Conservation (phyloP, 306 rosid genomes). For the Citrullus amarus region DNA sequence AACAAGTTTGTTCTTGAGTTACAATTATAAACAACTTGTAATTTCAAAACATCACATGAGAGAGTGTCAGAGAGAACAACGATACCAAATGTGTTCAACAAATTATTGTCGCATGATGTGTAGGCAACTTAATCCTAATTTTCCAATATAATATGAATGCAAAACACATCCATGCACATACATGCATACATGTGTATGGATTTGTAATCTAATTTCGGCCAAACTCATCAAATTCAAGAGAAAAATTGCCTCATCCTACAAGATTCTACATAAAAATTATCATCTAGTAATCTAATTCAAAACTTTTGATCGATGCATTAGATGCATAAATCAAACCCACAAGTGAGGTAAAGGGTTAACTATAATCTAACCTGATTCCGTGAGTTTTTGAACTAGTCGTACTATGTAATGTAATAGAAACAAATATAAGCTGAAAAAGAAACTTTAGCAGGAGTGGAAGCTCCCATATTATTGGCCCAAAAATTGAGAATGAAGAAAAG, state of each 20-base stretch:
- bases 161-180: not conserved
- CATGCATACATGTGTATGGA: not conserved
- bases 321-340: not conserved
- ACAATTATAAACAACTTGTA: not conserved
- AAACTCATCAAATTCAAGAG: not conserved
- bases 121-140: not conserved
- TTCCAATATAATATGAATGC: not conserved
- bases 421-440: not conserved
- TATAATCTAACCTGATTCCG: not conserved
- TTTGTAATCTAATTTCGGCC: not conserved
- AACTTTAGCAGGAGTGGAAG: not conserved
- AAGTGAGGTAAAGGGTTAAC: not conserved
- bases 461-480: not conserved
- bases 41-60: not conserved
- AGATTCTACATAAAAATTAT: not conserved
- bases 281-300: not conserved
- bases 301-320: not conserved
- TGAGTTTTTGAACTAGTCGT: no score
- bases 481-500: not conserved
- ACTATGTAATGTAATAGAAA: no score
- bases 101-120: not conserved
- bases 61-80: not conserved
- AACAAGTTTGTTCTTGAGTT: not conserved
- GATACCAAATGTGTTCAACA: not conserved
- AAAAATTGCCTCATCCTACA: not conserved